Base-by-base conservation (phyloP, 768 basidiomycete species). In the Termitomyces sp. region DNA sequence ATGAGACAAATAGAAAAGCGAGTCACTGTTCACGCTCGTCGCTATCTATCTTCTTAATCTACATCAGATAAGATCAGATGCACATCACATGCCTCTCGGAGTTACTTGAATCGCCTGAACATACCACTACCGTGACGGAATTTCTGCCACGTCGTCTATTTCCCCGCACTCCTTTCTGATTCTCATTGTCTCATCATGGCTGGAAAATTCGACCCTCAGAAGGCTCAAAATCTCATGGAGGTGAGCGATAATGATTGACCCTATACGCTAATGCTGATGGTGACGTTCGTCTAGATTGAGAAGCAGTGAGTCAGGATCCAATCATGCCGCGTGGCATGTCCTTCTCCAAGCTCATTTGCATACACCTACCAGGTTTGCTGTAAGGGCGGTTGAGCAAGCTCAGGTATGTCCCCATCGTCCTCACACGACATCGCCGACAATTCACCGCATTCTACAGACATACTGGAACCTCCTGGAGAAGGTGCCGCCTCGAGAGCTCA, bases 311-410 rank as follows among this genome's bases (percentile, higher is more conserved):
- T 65, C 54, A 42, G 33, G 28, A 44, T 15, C 18, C 40, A 33
- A 20, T 55, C 42, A 36, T 32, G 16, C 22, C 4, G 50, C 35
- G 49, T 59, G 28, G 56, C 55, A 32, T 33, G 6, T 60, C 20
- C 13, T 35, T 51, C 42, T 45, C 15, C 3, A 20, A 40, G 59
- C 39, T 55, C 24, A 39, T 42, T 58, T 16, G 39, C 18, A 15
- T 55, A 40, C 38, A n/a, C 8, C 36, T 55, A 44, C n/a, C 7
- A 91, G 89, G 70, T 94, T 95, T 71, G 93, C 93, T 28, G 96
- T 99, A 59, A 93, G 90, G 73, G 93, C 94, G 13, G 95, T 98
- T 55, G 96, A 99, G 72, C 94, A 98, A 66, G 93, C 96, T 49
- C 93, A 96, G 81, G 94, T 92, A 55, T 63, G 84, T 72, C n/a